Percentiles rank a stretch among this genome's conserved stretches.
phyloP scores from a whole-genome alignment of 768 basidiomycete species.

The Sutorius australiensis region DNA sequence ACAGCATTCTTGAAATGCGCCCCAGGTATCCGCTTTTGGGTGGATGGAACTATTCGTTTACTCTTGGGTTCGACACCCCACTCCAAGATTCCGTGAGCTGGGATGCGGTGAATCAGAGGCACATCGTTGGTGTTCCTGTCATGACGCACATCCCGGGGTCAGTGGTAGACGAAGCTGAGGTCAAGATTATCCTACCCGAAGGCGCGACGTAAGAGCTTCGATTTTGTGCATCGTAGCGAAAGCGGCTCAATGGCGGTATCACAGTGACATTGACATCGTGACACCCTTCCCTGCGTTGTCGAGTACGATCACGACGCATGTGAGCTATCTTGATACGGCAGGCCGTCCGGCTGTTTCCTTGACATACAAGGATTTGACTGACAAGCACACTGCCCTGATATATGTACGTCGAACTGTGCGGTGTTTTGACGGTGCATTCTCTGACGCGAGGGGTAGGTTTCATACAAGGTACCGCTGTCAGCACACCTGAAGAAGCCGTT shows the following conservation, averaged over 20 bases:
- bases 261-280: constrained; percentile 71
- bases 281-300: constrained; percentile 75
- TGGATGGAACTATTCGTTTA: constrained; percentile 97
- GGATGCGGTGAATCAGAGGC: constrained; percentile 57
- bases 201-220: constrained; percentile 76
- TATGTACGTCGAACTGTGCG: constrained; percentile 57
- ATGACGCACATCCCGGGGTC: constrained; percentile 78
- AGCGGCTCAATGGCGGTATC: constrained; percentile 9
- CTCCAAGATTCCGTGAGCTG: constrained; percentile 68
- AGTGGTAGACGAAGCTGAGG: constrained; percentile 73
- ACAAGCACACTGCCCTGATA: constrained; percentile 74
- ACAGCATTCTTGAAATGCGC: constrained; percentile 73
- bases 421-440: neutral
- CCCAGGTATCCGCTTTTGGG: constrained; percentile 93
- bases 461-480: constrained; percentile 75
- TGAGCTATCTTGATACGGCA: constrained; percentile 86
- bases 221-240: constrained; percentile 10
- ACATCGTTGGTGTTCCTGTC: constrained; percentile 80
- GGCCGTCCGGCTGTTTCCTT: constrained; percentile 82
- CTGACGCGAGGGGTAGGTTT: constrained; percentile 52
- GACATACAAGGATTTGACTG: constrained; percentile 68
- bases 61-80: constrained; percentile 90
- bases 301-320: constrained; percentile 60
- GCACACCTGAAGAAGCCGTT: constrained; percentile 88
- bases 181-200: constrained; percentile 85